Percentiles rank a stretch among this genome's conserved stretches.
These are phyloP conservation scores for Purshia tridentata DNA, from an alignment of 306 rosid genomes.

Conservation along the genomic window DNA sequence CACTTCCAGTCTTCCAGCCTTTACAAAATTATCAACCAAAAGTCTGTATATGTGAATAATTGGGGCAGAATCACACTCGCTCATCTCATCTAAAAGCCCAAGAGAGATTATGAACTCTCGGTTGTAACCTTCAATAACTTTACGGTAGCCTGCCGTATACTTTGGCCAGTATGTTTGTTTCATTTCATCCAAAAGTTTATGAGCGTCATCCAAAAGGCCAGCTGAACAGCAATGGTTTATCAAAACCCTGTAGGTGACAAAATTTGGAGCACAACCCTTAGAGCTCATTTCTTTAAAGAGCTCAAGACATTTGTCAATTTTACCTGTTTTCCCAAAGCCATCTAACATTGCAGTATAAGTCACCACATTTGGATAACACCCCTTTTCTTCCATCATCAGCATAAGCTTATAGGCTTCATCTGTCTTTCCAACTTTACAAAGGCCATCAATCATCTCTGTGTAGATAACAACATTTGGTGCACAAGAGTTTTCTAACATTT, in stretches of 20 bases:
- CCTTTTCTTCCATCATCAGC: conserved; percentile 84
- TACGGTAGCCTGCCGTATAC: conserved; percentile 58
- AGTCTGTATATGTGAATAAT: conserved; percentile 52
- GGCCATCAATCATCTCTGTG: conserved; percentile 88
- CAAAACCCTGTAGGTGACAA: conserved; percentile 75
- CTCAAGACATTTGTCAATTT: conserved; percentile 65
- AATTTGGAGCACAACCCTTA: conserved; percentile 86
- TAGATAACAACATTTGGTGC: conserved; percentile 83
- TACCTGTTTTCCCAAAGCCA: conserved; percentile 74
- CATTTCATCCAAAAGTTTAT: conserved; percentile 76
- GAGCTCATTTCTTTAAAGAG: conserved; percentile 71
- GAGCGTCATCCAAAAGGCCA: conserved; percentile 75
- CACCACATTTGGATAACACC: conserved; percentile 76
- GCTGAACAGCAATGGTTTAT: conserved; percentile 71
- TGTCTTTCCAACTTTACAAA: conserved; percentile 71
- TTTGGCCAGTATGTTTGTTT: conserved; percentile 84
- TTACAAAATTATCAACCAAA: conserved; percentile 68
- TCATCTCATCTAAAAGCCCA: conserved; percentile 65
- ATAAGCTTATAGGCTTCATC: conserved; percentile 80
- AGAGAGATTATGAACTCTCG: conserved; percentile 61
- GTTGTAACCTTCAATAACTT: conserved; percentile 72
- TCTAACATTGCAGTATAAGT: conserved; percentile 90
- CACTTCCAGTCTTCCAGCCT: conserved; percentile 71
- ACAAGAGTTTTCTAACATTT: conserved; percentile 76
- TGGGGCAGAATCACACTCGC: conserved; percentile 55